Conservation (phyloP, 768 basidiomycete genomes). For the Piloderma croceum region DNA sequence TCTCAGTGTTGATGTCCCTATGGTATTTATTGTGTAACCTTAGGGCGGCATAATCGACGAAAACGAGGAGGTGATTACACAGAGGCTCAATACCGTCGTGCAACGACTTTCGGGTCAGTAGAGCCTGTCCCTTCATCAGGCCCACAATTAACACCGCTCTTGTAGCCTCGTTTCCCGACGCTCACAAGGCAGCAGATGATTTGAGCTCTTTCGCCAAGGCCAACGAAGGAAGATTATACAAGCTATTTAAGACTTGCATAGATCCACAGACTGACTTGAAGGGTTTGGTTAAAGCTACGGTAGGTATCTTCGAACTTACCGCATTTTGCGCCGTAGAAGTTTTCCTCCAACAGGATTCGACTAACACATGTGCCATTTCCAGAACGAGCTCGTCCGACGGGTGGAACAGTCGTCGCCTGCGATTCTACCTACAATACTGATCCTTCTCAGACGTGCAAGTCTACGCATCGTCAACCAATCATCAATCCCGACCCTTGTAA, state of each 20-base stretch:
- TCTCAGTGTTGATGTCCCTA: no score
- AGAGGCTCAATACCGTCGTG: constrained; percentile 48
- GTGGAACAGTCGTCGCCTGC: constrained; percentile 64
- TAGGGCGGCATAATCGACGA: constrained; percentile 86
- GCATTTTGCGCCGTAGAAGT: not conserved
- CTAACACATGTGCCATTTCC: not conserved
- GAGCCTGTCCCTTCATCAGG: not conserved
- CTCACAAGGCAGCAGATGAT: constrained; percentile 72
- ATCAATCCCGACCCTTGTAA: constrained; percentile 75
- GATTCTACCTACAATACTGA: constrained; percentile 60
- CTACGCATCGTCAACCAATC: constrained; percentile 80
- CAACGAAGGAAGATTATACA: constrained; percentile 84
- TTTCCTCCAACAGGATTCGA: no score
- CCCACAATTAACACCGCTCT: not conserved
- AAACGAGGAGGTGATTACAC: constrained; percentile 59
- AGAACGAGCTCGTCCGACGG: constrained; percentile 77
- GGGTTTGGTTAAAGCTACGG: constrained; percentile 69
- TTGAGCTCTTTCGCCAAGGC: constrained; percentile 76
- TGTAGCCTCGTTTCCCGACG: constrained; percentile 57
- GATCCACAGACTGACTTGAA: constrained; percentile 84
- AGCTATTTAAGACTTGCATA: constrained; percentile 72
- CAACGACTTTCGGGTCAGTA: constrained; percentile 57
- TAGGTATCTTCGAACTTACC: constrained; percentile 28
- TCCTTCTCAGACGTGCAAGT: constrained; percentile 62
- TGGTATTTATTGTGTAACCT: constrained; percentile 6